Evolutionary conservation across 768 basidiomycete species (phyloP).

Genomic region (Multifurca ochricompacta): DNA sequence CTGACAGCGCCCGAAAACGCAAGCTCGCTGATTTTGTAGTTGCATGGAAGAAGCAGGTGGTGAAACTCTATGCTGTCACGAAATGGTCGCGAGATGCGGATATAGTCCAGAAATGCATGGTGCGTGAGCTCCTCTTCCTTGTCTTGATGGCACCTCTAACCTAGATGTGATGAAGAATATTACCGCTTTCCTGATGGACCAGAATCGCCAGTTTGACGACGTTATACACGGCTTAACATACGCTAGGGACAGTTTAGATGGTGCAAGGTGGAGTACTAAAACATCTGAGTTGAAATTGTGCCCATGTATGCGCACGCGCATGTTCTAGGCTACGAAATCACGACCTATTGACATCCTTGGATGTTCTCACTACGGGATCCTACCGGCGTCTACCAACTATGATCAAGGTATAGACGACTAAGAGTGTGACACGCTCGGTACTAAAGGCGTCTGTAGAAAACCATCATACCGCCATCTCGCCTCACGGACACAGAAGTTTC

Average conservation of each 20-base stretch:
- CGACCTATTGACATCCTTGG: constrained; percentile 84
- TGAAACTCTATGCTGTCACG: constrained; percentile 78
- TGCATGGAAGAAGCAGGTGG: constrained; percentile 83
- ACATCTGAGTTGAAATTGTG: not conserved
- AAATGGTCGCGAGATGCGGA: constrained; percentile 85
- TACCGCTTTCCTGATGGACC: constrained; percentile 76
- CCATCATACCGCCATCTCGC: constrained; percentile 54
- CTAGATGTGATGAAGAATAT: constrained; percentile 51
- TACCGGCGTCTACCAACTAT: constrained; percentile 75
- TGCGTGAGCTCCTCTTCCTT: constrained; percentile 23
- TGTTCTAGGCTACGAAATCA: constrained; percentile 75
- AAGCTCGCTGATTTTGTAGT: constrained; percentile 84
- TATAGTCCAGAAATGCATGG: constrained; percentile 85
- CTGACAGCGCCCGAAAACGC: constrained; percentile 71
- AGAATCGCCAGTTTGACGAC: constrained; percentile 77
- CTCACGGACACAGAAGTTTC: constrained; percentile 60
- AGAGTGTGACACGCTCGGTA: not conserved
- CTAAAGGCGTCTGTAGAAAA: constrained; percentile 42
- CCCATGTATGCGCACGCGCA: not conserved
- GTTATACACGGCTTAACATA: constrained; percentile 55
- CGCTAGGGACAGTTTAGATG: constrained; percentile 61
- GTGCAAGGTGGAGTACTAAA: constrained; percentile 53
- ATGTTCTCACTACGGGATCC: constrained; percentile 80
- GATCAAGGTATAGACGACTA: constrained; percentile 52
- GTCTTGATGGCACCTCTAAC: not conserved